Evolutionary conservation across 208 protist genomes (phyloP).

Genomic region (Trypanosoma caninum): DNA sequence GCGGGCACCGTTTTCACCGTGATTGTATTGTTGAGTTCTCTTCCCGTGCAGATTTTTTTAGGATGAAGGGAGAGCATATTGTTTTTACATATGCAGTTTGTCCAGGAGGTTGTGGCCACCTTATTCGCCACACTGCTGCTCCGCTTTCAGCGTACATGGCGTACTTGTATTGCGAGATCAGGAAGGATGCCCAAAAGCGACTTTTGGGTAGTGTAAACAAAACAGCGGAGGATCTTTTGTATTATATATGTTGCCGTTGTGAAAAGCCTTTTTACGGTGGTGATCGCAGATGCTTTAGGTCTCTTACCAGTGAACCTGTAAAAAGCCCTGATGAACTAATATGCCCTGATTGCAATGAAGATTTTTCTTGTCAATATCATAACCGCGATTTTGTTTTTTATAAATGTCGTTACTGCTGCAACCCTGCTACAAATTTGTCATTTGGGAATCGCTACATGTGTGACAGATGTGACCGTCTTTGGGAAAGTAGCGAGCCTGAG

Average conservation of each 20-base stretch:
- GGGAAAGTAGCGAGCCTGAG: conserved; percentile 58
- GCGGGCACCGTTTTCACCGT: conserved; percentile 79
- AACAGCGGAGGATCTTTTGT: conserved; percentile 66
- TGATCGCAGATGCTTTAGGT: conserved; percentile 69
- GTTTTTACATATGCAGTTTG: conserved; percentile 85
- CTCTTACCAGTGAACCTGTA: conserved; percentile 51
- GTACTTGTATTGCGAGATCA: conserved; percentile 33
- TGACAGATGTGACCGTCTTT: conserved; percentile 61
- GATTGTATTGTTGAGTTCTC: conserved; percentile 79
- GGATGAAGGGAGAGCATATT: conserved; percentile 65
- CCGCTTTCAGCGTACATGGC: conserved; percentile 42
- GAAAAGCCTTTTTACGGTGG: conserved; percentile 71
- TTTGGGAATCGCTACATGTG: conserved; percentile 84
- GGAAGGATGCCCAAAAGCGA: conserved; percentile 19
- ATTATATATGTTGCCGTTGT: conserved; percentile 74
- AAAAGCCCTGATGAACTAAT: conserved; percentile 59
- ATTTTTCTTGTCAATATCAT: conserved; percentile 46
- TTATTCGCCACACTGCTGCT: conserved; percentile 61
- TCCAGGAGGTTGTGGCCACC: conserved; percentile 69
- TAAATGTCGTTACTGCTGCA: conserved; percentile 90
- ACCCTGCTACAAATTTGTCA: conserved; percentile 77
- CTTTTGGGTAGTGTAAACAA: conserved; percentile 34
- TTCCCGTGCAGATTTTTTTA: conserved; percentile 57
- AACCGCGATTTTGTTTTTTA: conserved; percentile 54
- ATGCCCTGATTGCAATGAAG: conserved; percentile 63